Evolutionary conservation across 2,329 filamentous ascomycete species (phyloP).

Genomic region (Madurella fahalii): DNA sequence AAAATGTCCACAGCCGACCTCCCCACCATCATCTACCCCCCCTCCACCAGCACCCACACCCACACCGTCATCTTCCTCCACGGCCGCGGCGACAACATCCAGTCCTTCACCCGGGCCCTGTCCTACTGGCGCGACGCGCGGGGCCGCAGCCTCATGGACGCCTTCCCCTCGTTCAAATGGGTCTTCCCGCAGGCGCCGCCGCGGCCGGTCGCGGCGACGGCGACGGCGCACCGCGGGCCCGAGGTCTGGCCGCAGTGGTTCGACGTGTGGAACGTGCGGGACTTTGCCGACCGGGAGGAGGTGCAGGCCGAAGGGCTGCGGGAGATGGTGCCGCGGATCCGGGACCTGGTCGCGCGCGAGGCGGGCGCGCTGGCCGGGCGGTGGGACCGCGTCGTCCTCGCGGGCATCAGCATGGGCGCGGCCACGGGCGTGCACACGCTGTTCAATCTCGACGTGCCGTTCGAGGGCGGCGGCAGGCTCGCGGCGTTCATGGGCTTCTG

Average conservation of each 20-base stretch:
- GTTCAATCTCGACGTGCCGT: conserved; percentile 32
- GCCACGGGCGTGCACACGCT: conserved; percentile 38
- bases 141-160: conserved; percentile 33
- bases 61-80: conserved; percentile 45
- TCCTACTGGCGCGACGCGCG: conserved; percentile 30
- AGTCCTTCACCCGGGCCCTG: conserved; percentile 32
- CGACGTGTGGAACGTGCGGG: conserved; percentile 43
- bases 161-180: conserved; percentile 45
- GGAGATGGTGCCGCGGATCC: conserved; percentile 35
- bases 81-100: conserved; percentile 40
- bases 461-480: conserved; percentile 16
- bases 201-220: conserved; percentile 25
- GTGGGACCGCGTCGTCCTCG: conserved; percentile 39
- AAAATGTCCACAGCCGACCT: neutral
- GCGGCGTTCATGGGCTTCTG: conserved; percentile 39
- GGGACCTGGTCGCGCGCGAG: conserved; percentile 33
- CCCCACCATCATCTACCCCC: conserved; percentile 8
- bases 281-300: conserved; percentile 40
- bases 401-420: conserved; percentile 45
- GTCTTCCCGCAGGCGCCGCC: conserved; percentile 45
- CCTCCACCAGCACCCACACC: conserved; percentile 28
- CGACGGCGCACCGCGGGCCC: conserved; percentile 11
- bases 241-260: conserved; percentile 44
- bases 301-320: conserved; percentile 39
- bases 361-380: conserved; percentile 34